Conservation (phyloP, 2,329 filamentous ascomycete species). For the Aspergillaceae sp. region DNA sequence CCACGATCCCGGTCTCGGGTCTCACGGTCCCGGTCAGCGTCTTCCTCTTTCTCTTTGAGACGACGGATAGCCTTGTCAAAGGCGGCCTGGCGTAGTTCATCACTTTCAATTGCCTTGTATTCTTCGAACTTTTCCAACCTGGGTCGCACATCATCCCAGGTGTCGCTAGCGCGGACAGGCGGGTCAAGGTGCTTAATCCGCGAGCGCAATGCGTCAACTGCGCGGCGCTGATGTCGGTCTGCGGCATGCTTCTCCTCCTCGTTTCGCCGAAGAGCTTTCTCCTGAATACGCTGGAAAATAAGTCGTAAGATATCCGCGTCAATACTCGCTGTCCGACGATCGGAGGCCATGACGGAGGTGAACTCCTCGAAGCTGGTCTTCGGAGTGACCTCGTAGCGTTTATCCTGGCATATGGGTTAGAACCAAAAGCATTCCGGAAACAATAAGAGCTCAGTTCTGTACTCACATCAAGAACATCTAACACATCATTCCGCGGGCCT, state of each 20-base stretch:
- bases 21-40: slow-evolving; percentile 53
- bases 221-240: slow-evolving; percentile 77
- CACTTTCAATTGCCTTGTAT: slow-evolving; percentile 71
- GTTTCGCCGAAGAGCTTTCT: slow-evolving; percentile 71
- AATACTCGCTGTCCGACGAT: slow-evolving; percentile 81
- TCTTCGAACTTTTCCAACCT: slow-evolving; percentile 75
- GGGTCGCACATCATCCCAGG: slow-evolving; percentile 77
- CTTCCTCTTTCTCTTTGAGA: slow-evolving; percentile 83
- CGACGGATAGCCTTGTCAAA: slow-evolving; percentile 91
- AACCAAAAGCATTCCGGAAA: background rate
- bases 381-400: slow-evolving; percentile 80
- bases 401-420: slow-evolving; percentile 55
- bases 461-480: slow-evolving; percentile 80
- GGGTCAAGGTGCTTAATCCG: slow-evolving; percentile 86
- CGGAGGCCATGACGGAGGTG: slow-evolving; percentile 67
- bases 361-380: slow-evolving; percentile 88
- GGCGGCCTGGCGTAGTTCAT: slow-evolving; percentile 71
- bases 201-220: slow-evolving; percentile 74
- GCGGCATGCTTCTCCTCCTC: slow-evolving; percentile 76
- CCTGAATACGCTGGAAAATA: slow-evolving; percentile 80
- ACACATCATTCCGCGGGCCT: slow-evolving; percentile 68
- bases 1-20: slow-evolving; percentile 38
- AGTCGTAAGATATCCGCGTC: slow-evolving; percentile 67
- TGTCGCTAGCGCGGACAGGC: slow-evolving; percentile 66
- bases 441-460: background rate